Evolutionary conservation across 805 yeast species (phyloP).

Genomic region (Hanseniaspora valbyensis): DNA sequence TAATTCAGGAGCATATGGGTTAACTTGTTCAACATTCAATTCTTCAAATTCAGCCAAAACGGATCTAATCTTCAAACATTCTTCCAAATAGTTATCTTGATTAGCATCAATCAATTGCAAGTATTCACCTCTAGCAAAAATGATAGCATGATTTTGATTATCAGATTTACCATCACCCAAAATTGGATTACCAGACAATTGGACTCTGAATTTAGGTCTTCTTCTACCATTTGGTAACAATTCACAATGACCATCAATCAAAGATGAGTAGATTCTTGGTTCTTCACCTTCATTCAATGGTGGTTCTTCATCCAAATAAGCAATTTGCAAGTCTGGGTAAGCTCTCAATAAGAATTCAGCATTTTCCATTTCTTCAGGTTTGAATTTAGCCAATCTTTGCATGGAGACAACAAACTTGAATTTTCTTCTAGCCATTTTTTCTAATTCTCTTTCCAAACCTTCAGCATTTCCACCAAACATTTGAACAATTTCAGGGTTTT

Average conservation of each 20-base stretch:
- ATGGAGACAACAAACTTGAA: conserved; percentile 72
- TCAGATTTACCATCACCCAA: conserved; percentile 84
- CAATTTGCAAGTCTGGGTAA: conserved; percentile 78
- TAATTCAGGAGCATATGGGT: conserved; percentile 70
- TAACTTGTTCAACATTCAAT: conserved; percentile 59
- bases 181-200: conserved; percentile 73
- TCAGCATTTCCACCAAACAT: conserved; percentile 98
- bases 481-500: conserved; percentile 89
- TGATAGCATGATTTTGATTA: conserved; percentile 71
- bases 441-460: conserved; percentile 88
- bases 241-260: conserved; percentile 73
- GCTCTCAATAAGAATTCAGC: conserved; percentile 74
- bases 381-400: conserved; percentile 70
- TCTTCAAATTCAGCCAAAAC: conserved; percentile 77
- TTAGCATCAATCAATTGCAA: conserved; percentile 77
- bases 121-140: conserved; percentile 76
- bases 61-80: conserved; percentile 72
- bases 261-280: conserved; percentile 60
- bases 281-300: conserved; percentile 60
- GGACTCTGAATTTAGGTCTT: conserved; percentile 65
- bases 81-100: conserved; percentile 78
- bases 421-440: conserved; percentile 76
- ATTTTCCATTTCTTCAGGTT: conserved; percentile 63
- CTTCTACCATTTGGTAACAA: conserved; percentile 61
- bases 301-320: conserved; percentile 89